These are phyloP conservation scores for Erodium moschatum DNA, from an alignment of 441 rosid genomes.

Conservation along the genomic window DNA sequence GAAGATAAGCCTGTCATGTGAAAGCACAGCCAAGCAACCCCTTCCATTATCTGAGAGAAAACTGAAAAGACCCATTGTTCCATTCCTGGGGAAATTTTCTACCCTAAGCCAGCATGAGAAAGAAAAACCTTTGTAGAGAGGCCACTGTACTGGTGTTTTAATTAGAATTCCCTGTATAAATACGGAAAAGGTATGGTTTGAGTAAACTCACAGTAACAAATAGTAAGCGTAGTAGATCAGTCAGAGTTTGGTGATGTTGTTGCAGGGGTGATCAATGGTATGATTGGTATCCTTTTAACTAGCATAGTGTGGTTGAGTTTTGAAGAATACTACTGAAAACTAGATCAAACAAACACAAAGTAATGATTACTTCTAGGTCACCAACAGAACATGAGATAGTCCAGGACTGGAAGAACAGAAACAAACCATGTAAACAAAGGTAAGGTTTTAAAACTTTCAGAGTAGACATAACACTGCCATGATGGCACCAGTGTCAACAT, in stretches of 20 bases:
- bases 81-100: conserved; percentile 71
- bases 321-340: not conserved
- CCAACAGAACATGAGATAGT: not conserved
- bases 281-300: not conserved
- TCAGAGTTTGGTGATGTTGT: not conserved
- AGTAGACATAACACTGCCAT: not conserved
- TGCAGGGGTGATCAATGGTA: not conserved
- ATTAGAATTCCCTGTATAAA: conserved; percentile 66
- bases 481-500: not conserved
- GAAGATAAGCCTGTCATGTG: conserved; percentile 62
- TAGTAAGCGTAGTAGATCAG: not conserved
- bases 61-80: conserved; percentile 85
- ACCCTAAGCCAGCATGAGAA: conserved; percentile 98
- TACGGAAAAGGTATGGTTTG: conserved; percentile 10
- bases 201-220: not conserved
- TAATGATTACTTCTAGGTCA: not conserved
- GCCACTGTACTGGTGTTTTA: conserved; percentile 91
- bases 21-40: conserved; percentile 79
- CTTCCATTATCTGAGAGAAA: conserved; percentile 85
- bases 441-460: not conserved
- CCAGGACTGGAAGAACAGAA: not conserved
- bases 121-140: conserved; percentile 86
- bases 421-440: not conserved
- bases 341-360: not conserved
- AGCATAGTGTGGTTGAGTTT: not conserved